Percentiles rank a stretch among this genome's conserved stretches.
phyloP scores from a whole-genome alignment of 2,329 filamentous ascomycete genomes.

The Clathrospora elynae region DNA sequence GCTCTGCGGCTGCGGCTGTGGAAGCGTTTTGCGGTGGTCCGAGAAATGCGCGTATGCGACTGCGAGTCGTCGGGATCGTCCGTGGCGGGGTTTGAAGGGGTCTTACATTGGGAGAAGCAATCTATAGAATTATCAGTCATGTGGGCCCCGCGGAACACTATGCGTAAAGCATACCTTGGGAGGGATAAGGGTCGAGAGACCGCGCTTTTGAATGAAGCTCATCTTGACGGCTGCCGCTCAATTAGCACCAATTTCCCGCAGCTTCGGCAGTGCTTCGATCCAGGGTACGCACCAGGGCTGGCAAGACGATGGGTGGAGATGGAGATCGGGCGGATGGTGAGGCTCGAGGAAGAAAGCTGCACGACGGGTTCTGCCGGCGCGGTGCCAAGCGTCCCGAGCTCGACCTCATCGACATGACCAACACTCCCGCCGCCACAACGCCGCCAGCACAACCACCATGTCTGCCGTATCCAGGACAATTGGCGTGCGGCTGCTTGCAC shows the following conservation, averaged over 20 bases:
- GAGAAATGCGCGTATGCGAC: conserved; percentile 12
- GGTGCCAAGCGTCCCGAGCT: conserved; percentile 27
- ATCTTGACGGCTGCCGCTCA: conserved; percentile 64
- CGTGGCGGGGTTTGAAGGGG: conserved; percentile 12
- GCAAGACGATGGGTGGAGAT: conserved; percentile 46
- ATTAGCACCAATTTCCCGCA: conserved; percentile 47
- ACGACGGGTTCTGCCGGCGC: conserved; percentile 34
- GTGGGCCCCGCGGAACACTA: conserved; percentile 13
- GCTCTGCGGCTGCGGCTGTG: conserved; percentile 6
- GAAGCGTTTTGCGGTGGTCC: conserved; percentile 26
- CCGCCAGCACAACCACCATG: conserved; percentile 43
- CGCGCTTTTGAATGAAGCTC: conserved; percentile 90
- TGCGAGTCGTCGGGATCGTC: conserved; percentile 16
- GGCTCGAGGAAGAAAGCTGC: conserved; percentile 40
- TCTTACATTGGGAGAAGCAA: conserved; percentile 84
- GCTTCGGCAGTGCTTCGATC: conserved; percentile 9
- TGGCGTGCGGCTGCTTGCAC: conserved; percentile 48
- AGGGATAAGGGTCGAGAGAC: conserved; percentile 97
- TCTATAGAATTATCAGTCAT: conserved; percentile 59
- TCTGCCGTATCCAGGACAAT: conserved; percentile 49
- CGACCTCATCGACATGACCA: conserved; percentile 30
- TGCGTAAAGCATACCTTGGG: conserved; percentile 75
- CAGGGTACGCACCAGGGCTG: conserved; percentile 40
- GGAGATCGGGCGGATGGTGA: conserved; percentile 37
- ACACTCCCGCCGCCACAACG: conserved; percentile 20